Evolutionary conservation across 108 stramenopile species (phyloP), one percentile per base, ranked within the genome.

Genomic region (Conticribra weissflogii): DNA sequence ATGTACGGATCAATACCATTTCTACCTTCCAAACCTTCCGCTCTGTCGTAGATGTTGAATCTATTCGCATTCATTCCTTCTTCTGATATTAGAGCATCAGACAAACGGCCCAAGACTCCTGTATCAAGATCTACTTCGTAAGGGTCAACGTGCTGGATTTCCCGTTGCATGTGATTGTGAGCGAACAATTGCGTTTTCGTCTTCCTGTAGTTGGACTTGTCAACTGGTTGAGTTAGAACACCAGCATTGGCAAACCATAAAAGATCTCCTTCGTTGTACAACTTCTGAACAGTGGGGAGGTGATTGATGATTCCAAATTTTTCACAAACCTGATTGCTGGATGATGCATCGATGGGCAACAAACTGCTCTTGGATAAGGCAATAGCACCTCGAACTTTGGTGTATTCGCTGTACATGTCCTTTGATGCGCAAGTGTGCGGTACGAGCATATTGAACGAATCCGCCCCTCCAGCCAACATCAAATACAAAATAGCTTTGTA

Each of bases 201-300:
- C 15, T 67, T 44, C 24, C 41, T 46, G 21, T 53, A 61, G 27
- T 83, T 83, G 30, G 73, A 21, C 45, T 74, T 77, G 25, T 72
- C 72, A n/a, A 75, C 63, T 31, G 74, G 69, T 62, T 75, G 68
- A 15, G 78, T 72, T 12, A 93, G 54, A 18, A 80, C 75, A 19
- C 92, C 92, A 29, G 82, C 74, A 66, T 93, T 93, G 21, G 88
- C 83, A 49, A 90, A 69, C 51, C 86, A 93, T 12, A 72, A 33
- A 21, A 81, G 63, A 48, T 90, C 86, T 16, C 78, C 75, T n/a
- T 70, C 78, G 34, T 88, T 66, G 81, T 88, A 93, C 57, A 90
- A 44, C 51, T 59, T 24, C 58, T 81, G 47, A 9, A 81, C 48
- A 30, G 72, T 56, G 41, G 29, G 41, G 30, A 87, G 74, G 15